phyloP scores from a whole-genome alignment of 2,329 filamentous ascomycete genomes.

The Colletotrichum karsti region DNA sequence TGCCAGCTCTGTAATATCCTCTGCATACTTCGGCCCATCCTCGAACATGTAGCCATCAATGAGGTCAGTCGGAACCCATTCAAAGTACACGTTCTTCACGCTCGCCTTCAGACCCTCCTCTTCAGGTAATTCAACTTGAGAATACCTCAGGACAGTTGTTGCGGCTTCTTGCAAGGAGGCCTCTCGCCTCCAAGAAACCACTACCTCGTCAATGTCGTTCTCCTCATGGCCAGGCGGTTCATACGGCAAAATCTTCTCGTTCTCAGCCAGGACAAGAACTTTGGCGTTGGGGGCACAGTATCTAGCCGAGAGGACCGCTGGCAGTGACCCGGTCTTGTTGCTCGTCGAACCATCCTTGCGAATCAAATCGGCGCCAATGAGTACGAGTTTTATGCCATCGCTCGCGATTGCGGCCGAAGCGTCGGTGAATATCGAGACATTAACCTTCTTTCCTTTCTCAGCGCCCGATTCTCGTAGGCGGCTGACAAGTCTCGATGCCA shows the following conservation, averaged over 20 bases:
- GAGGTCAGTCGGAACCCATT: slow-evolving; percentile 62
- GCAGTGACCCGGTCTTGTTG: slow-evolving; percentile 73
- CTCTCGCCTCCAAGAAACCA: slow-evolving; percentile 49
- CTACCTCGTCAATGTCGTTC: slow-evolving; percentile 62
- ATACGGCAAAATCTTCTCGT: slow-evolving; percentile 64
- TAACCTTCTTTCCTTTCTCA: slow-evolving; percentile 33
- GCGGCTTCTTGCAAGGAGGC: background rate
- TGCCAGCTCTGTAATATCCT: slow-evolving; percentile 51
- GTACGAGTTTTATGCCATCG: slow-evolving; percentile 60
- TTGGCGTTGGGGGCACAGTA: slow-evolving; percentile 53
- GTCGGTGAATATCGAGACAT: slow-evolving; percentile 65
- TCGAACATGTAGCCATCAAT: slow-evolving; percentile 66
- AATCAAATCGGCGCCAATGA: slow-evolving; percentile 73
- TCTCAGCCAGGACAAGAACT: slow-evolving; percentile 65
- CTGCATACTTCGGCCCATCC: slow-evolving; percentile 50
- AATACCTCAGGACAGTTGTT: slow-evolving; percentile 24
- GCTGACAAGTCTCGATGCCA: slow-evolving; percentile 54
- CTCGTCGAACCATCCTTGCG: slow-evolving; percentile 64
- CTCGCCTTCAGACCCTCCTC: slow-evolving; percentile 1
- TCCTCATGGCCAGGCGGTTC: slow-evolving; percentile 52
- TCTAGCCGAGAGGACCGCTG: slow-evolving; percentile 63
- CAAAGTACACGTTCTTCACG: slow-evolving; percentile 65
- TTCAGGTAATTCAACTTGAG: background rate
- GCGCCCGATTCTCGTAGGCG: slow-evolving; percentile 33
- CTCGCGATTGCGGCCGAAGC: slow-evolving; percentile 65